Evolutionary conservation across 176 grass and related monocot species (phyloP), one percentile per base, ranked within the genome.

Genomic region (Olyra latifolia): DNA sequence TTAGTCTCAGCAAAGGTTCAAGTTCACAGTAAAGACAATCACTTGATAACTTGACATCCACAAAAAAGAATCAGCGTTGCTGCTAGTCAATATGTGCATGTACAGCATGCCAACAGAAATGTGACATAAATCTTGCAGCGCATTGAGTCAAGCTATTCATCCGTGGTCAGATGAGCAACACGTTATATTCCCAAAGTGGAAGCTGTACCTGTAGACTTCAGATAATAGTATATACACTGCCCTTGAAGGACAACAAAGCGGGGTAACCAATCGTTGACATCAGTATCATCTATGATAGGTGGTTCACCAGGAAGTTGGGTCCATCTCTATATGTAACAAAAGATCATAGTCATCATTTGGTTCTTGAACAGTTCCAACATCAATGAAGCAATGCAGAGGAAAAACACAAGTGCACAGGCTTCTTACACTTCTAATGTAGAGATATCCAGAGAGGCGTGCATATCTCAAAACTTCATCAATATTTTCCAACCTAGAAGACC

Each of bases 161-260:
- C 19, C 62, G 13, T 56, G 40, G 39, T 16, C 55, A 7, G 14
- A 52, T 28, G 23, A 60, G 39, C 17, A 69, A 40, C 19, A 25
- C 4, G 48, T 72, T 39, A 19, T 10, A 59, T 8, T 73, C 67
- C 22, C 27, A 35, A 27, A 70, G 41, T 12, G 16, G 48, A 83
- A 43, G 24, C 22, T 79, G 81, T 85, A 94, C 95, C 95, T 73
- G 88, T 95, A 69, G 88, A 94, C 85, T 93, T 98, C 13, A 98
- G 88, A 78, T 94, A 98, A 64, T 93, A 93, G 84, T 89, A 98
- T 38, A 98, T 49, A 40, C 86, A 95, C 50, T 87, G 93, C 38
- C 95, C 95, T 39, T 98, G 92, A 78, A 98, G 83, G 71, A 95
- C 92, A 55, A 98, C 88, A 81, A 98, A 98, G 38, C 92, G 88